Evolutionary conservation across 768 basidiomycete species (phyloP).

Genomic region (Lepiota brunneoincarnata): DNA sequence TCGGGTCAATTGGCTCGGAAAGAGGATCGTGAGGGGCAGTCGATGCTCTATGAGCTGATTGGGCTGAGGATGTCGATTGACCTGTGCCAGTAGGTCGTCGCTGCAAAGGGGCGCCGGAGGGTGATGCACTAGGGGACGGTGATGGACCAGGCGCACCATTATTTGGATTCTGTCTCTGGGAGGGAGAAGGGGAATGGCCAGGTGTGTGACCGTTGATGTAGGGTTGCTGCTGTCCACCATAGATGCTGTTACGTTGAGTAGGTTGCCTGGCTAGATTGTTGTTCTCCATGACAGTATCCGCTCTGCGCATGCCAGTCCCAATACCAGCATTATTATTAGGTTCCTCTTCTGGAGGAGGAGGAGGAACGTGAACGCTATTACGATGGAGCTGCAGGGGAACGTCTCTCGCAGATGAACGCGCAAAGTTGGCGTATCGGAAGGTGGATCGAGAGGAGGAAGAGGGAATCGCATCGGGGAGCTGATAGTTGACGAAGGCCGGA

Average conservation of each 20-base stretch:
- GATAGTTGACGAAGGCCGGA: conserved; percentile 83
- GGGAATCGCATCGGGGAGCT: conserved; percentile 61
- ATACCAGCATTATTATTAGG: conserved; percentile 64
- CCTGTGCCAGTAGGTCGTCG: conserved; percentile 23
- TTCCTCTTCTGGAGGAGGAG: conserved; percentile 39
- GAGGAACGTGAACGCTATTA: conserved; percentile 15
- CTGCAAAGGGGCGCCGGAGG: conserved; percentile 20
- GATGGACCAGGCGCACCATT: conserved; percentile 13
- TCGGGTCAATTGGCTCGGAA: conserved; percentile 63
- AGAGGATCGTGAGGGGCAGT: conserved; percentile 42
- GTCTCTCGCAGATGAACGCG: conserved; percentile 41
- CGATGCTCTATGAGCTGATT: conserved; percentile 16
- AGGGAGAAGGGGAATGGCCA: conserved; percentile 8
- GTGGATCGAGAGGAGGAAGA: conserved; percentile 55
- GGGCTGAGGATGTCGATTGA: conserved; percentile 21
- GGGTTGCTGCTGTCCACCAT: conserved; percentile 17
- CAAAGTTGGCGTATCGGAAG: conserved; percentile 56
- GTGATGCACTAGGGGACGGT: conserved; percentile 17
- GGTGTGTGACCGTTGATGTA: conserved; percentile 28
- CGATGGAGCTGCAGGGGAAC: conserved; percentile 16
- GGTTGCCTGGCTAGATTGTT: conserved; percentile 29
- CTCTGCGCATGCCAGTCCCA: conserved; percentile 53
- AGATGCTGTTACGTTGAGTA: conserved; percentile 24
- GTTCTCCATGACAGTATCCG: conserved; percentile 29
- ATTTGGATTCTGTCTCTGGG: conserved; percentile 5